Evolutionary conservation across 768 basidiomycete species (phyloP).

Genomic region (Royoungia palumana): DNA sequence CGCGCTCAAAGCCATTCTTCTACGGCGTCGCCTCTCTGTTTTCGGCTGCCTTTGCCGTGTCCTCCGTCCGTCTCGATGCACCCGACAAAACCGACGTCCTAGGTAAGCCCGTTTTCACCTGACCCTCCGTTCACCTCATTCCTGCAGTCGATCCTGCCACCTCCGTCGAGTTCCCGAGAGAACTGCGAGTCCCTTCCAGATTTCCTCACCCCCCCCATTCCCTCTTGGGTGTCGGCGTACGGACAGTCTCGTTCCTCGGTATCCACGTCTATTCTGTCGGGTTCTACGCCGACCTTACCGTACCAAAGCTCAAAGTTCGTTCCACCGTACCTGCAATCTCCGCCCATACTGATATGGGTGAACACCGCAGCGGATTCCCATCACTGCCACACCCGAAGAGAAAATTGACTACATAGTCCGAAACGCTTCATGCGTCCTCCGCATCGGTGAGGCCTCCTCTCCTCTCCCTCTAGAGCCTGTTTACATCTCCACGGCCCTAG

Average conservation of each 20-base stretch:
- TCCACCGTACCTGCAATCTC: background rate
- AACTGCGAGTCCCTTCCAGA: conserved; percentile 61
- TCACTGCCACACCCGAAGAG: conserved; percentile 57
- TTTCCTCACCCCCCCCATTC: conserved; percentile 58
- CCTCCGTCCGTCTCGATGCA: conserved; percentile 44
- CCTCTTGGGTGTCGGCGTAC: conserved; percentile 80
- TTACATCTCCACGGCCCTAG: conserved; percentile 33
- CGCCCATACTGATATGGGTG: conserved; percentile 1
- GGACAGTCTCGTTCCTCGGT: conserved; percentile 84
- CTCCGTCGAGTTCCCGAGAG: conserved; percentile 68
- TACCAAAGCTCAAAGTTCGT: conserved; percentile 57
- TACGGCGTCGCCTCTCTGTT: conserved; percentile 35
- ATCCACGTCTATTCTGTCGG: conserved; percentile 88
- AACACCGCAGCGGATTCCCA: conserved; percentile 43
- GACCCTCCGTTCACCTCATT: background rate
- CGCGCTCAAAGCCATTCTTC: conserved; percentile 24
- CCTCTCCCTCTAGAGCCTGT: background rate
- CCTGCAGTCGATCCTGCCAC: conserved; percentile 67
- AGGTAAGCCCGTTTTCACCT: conserved; percentile 17
- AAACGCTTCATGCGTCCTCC: conserved; percentile 67
- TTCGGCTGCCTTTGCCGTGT: conserved; percentile 23
- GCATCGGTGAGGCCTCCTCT: conserved; percentile 60
- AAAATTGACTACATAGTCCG: conserved; percentile 66
- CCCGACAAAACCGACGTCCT: conserved; percentile 25
- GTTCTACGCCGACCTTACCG: conserved; percentile 83